Percentiles rank a stretch among this genome's conserved stretches.
Conservation (phyloP, 495 filamentous ascomycete genomes). For the Neurospora sp. region DNA sequence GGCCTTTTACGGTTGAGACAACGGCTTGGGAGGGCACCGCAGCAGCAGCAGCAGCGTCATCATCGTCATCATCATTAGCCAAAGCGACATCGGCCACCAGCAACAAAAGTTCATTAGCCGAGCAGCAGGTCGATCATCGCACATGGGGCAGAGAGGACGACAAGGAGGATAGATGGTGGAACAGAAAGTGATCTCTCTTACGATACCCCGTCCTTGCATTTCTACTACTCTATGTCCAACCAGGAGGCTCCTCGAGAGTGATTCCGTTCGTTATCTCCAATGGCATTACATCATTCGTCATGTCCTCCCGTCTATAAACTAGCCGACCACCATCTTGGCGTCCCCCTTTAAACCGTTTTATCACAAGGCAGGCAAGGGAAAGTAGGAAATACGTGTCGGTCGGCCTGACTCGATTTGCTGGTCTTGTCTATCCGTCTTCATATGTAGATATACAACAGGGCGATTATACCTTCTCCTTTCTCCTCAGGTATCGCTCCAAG, state of each 20-base stretch:
- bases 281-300: background rate
- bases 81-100: background rate
- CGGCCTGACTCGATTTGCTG: slow-evolving; percentile 12
- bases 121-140: background rate
- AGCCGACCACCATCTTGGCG: background rate
- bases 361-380: background rate
- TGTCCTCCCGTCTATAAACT: background rate
- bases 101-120: background rate
- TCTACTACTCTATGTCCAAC: background rate
- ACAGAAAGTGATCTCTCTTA: background rate
- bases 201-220: background rate
- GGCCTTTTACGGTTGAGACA: slow-evolving; percentile 65
- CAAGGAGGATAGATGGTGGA: background rate
- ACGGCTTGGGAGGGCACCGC: slow-evolving; percentile 58
- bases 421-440: slow-evolving; percentile 16
- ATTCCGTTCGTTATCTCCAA: background rate
- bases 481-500: background rate
- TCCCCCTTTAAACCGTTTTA: background rate
- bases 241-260: background rate
- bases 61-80: background rate
- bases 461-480: background rate
- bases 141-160: background rate
- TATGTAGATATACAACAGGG: slow-evolving; percentile 1
- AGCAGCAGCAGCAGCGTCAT: background rate
- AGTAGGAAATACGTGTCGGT: background rate